Evolutionary conservation across 768 basidiomycete genomes (phyloP).

Genomic region (Tulasnella sp.): DNA sequence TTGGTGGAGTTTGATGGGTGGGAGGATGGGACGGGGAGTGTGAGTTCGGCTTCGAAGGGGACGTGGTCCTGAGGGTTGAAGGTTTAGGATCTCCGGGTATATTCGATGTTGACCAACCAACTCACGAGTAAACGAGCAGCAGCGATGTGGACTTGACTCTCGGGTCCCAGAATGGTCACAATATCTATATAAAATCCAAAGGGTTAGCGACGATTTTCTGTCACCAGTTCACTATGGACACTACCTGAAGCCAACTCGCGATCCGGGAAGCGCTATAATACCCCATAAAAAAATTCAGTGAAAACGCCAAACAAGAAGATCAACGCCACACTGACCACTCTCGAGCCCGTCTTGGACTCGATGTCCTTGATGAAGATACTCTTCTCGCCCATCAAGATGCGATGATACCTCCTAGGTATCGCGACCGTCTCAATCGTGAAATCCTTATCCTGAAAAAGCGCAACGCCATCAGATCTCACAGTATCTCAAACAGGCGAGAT

Average conservation of each 20-base stretch:
- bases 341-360: constrained; percentile 90
- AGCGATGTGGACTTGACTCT: constrained; percentile 93
- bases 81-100: background rate
- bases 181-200: constrained; percentile 42
- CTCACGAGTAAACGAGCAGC: constrained; percentile 87
- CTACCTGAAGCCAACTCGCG: constrained; percentile 70
- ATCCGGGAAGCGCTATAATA: constrained; percentile 59
- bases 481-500: no score
- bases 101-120: constrained; percentile 13
- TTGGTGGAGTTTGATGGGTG: no score
- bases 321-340: constrained; percentile 33
- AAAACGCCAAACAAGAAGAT: background rate
- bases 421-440: constrained; percentile 88
- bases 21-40: constrained; percentile 42
- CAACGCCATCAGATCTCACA: no score
- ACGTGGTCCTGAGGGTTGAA: constrained; percentile 71
- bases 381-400: constrained; percentile 91
- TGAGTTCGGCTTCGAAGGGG: constrained; percentile 92
- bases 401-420: constrained; percentile 90
- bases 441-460: constrained; percentile 98
- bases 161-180: constrained; percentile 93
- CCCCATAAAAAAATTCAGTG: background rate
- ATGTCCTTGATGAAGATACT: constrained; percentile 96
- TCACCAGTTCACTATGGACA: background rate
- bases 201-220: constrained; percentile 12